phyloP scores from a whole-genome alignment of 176 grass and related monocot genomes.

The Ensete ventricosum region DNA sequence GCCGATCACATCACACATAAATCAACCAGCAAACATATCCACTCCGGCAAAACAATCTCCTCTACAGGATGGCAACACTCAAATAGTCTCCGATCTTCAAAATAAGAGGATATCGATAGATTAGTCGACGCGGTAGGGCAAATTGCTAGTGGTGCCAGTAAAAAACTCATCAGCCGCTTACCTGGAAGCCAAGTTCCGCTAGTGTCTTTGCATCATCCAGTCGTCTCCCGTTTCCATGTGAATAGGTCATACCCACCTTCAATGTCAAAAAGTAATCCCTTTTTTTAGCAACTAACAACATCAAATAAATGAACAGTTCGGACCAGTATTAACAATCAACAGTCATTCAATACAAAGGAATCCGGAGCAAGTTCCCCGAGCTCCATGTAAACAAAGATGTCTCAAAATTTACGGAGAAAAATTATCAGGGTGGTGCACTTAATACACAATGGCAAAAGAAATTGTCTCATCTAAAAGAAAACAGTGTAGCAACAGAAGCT shows the following conservation, averaged over 20 bases:
- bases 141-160: too few species aligned
- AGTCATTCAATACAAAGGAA: too few species aligned
- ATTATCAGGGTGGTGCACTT: too few species aligned
- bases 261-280: conserved; percentile 11
- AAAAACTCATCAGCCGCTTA: background rate
- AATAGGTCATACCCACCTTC: conserved; percentile 77
- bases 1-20: too few species aligned
- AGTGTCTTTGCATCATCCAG: conserved; percentile 83
- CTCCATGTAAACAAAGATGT: too few species aligned
- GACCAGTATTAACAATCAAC: too few species aligned
- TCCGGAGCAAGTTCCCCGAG: too few species aligned
- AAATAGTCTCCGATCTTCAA: conserved; percentile 17
- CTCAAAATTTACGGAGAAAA: too few species aligned
- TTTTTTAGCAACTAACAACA: background rate
- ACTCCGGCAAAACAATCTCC: too few species aligned
- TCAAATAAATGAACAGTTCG: background rate
- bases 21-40: too few species aligned
- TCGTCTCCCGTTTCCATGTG: conserved; percentile 54
- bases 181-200: conserved; percentile 81
- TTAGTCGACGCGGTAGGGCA: background rate
- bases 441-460: too few species aligned
- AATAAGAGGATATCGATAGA: background rate
- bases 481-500: background rate
- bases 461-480: background rate
- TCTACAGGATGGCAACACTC: conserved; percentile 12